These are phyloP conservation scores for Diaporthe sp. DNA, from an alignment of 2,329 filamentous ascomycete genomes.

Conservation along the genomic window DNA sequence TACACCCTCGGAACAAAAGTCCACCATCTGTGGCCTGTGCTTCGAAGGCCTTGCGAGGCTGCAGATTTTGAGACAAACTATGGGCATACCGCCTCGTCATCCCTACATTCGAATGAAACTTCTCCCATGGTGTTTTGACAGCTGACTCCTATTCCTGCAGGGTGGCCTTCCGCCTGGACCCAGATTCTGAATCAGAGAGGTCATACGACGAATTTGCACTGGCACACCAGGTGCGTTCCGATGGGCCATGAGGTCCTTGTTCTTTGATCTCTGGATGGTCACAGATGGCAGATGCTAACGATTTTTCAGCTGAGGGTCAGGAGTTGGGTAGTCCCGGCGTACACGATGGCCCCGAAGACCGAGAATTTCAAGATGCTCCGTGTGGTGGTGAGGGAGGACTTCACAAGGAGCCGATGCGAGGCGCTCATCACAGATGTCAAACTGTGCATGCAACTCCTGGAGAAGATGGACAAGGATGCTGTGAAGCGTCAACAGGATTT, in stretches of 20 bases:
- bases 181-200: slow-evolving; percentile 71
- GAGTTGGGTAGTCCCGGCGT: slow-evolving; percentile 96
- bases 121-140: too few species aligned
- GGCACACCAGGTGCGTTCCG: slow-evolving; percentile 82
- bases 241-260: too few species aligned
- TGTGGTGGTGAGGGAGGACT: slow-evolving; percentile 93
- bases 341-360: slow-evolving; percentile 95
- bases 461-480: slow-evolving; percentile 79
- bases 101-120: too few species aligned
- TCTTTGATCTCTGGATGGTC: too few species aligned
- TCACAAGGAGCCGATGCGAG: slow-evolving; percentile 86
- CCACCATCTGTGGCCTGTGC: too few species aligned
- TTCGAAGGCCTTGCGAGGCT: too few species aligned
- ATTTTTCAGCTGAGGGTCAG: too few species aligned
- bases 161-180: slow-evolving; percentile 75
- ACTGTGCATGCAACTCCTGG: slow-evolving; percentile 78
- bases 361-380: slow-evolving; percentile 90
- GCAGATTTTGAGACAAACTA: too few species aligned
- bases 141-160: background rate
- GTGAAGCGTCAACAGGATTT: slow-evolving; percentile 79
- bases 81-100: too few species aligned
- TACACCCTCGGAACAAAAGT: too few species aligned
- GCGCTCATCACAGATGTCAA: slow-evolving; percentile 83
- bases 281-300: too few species aligned
- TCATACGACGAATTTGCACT: slow-evolving; percentile 82